phyloP scores from a whole-genome alignment of 2,329 filamentous ascomycete species.

The Exophiala dermatitidis region DNA sequence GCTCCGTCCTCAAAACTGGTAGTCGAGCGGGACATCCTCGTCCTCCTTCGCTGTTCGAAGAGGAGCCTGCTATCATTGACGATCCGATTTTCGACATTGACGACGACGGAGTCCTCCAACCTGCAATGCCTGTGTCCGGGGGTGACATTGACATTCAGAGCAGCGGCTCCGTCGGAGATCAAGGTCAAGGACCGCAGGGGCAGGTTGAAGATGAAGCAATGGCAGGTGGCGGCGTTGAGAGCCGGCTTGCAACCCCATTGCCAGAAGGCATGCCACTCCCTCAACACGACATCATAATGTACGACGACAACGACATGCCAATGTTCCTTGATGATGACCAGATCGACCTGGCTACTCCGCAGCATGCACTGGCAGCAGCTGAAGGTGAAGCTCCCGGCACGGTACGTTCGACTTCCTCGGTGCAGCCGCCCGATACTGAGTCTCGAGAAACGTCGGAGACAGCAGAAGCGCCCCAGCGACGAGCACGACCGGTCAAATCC shows the following conservation, averaged over 20 bases:
- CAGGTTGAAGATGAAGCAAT: neutral
- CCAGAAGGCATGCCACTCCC: neutral
- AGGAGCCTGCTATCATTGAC: constrained; percentile 41
- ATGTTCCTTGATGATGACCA: constrained; percentile 30
- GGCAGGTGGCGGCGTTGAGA: neutral
- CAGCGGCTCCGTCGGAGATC: neutral
- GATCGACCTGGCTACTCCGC: constrained; percentile 19
- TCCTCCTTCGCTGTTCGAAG: constrained; percentile 31
- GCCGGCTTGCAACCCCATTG: too few relatives aligned
- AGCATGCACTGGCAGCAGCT: constrained; percentile 2
- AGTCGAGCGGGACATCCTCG: constrained; percentile 27
- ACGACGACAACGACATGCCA: constrained; percentile 26
- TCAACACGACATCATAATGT: constrained; percentile 3
- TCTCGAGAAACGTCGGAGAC: constrained; percentile 11
- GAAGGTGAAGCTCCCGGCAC: constrained; percentile 12
- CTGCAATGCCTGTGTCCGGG: constrained; percentile 23
- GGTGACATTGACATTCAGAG: constrained; percentile 14
- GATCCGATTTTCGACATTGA: constrained; percentile 57
- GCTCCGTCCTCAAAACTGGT: constrained; percentile 32
- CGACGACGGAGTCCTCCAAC: constrained; percentile 52
- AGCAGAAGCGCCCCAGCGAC: constrained; percentile 30
- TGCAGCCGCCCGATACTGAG: neutral
- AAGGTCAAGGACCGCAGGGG: neutral
- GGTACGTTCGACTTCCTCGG: constrained; percentile 13
- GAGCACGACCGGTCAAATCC: constrained; percentile 33